Percentiles rank a stretch among this genome's conserved stretches.
Conservation (phyloP, 2,329 filamentous ascomycete species). For the Botrytis squamosa region DNA sequence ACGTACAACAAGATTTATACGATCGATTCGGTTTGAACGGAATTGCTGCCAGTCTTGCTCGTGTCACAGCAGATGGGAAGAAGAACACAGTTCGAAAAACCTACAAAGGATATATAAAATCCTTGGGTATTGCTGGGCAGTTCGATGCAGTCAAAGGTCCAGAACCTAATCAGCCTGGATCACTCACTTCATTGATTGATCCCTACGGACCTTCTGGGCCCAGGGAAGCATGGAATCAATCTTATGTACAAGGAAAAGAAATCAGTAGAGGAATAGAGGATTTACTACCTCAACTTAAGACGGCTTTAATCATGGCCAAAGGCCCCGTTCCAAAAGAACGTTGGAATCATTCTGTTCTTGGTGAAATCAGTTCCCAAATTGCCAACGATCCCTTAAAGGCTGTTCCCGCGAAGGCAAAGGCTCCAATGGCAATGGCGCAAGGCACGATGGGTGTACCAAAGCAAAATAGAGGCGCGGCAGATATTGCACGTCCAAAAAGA, state of each 20-base stretch:
- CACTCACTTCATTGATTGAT: constrained; percentile 49
- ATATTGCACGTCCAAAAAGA: constrained; percentile 57
- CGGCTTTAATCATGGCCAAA: constrained; percentile 57
- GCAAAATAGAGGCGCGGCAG: constrained; percentile 22
- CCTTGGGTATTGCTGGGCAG: constrained; percentile 58
- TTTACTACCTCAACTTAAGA: constrained; percentile 46
- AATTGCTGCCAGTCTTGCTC: constrained; percentile 61
- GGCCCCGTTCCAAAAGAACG: constrained; percentile 53
- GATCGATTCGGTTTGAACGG: constrained; percentile 55
- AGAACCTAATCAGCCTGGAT: constrained; percentile 39
- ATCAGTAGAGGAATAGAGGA: constrained; percentile 53
- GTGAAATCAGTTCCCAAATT: constrained; percentile 45
- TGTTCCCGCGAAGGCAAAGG: constrained; percentile 22
- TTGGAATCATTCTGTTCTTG: constrained; percentile 60
- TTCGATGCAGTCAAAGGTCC: constrained; percentile 61
- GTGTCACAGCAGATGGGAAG: constrained; percentile 62
- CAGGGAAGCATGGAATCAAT: constrained; percentile 54
- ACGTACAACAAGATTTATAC: constrained; percentile 57
- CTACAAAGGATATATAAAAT: constrained; percentile 68
- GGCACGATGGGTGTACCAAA: neutral
- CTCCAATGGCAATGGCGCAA: neutral
- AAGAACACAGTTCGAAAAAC: constrained; percentile 67
- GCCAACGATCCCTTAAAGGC: constrained; percentile 26
- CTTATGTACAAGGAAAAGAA: constrained; percentile 54
- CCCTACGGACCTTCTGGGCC: constrained; percentile 44